Base-by-base conservation (phyloP, 192 early-diverging fungal genomes). In the Dimargaris verticillata region DNA sequence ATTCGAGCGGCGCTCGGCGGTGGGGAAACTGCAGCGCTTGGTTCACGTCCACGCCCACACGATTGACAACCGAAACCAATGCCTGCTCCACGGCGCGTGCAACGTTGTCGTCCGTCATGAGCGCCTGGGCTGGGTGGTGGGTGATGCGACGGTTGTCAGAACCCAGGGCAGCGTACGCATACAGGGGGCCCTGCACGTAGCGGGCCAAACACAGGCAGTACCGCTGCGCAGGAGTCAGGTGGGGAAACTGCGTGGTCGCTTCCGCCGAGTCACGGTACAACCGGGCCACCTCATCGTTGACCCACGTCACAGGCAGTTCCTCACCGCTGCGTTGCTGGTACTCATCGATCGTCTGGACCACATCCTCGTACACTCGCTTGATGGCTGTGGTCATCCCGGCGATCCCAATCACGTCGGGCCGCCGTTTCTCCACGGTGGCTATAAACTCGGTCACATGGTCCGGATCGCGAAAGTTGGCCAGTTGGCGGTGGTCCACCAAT, bases 11-110 rank as follows among this genome's bases (percentile, higher is more conserved):
- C 24, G 75, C 65, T 0, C 81, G 72, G 60, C 76, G 72, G 63
- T 96, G 89, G 24, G 81, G 71, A 14, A 78, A 74, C 17, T 72
- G 66, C 0, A 85, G 78, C 0, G 84, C 86, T 6, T 71, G 78
- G 66, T 96, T 97, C 50, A 99, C 83, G 71, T 95, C 89, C 22
- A 99, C 88, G 59, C 95, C 95, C 20, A 80, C 71, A 38, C 68
- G 67, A 61, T 88, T 90, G 20, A 95, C 83, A 9, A 92, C 80
- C 64, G 92, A 89, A 45, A 97, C 84, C 24, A 93, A 74, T 0
- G 92, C 87, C 26, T 91, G 84, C 71, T 99, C 88, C 14, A 93
- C 66, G 2, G 78, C 73, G 22, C 72, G 62, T 51, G 82, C 73
- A 44, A 89, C 68, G 46, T 75, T 77, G 41, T 86, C 84, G 28